phyloP scores from a whole-genome alignment of 352 stramenopile genomes.

The Phytopythium boreale region DNA sequence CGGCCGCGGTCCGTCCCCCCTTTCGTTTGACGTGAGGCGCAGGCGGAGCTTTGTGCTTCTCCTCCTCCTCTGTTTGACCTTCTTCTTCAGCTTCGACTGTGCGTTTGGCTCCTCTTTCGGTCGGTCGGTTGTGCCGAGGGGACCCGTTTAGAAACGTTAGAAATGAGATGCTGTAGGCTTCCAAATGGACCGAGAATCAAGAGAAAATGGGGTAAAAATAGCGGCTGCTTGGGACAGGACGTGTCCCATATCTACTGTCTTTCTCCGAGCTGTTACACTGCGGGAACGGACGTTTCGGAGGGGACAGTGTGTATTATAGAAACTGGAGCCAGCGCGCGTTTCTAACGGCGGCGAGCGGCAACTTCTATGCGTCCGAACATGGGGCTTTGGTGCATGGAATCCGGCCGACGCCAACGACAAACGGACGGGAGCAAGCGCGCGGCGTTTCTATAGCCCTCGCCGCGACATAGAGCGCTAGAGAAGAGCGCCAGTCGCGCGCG shows the following conservation, averaged over 20 bases:
- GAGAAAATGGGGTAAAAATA: neutral
- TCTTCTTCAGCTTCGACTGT: conserved; percentile 3
- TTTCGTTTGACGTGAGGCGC: conserved; percentile 6
- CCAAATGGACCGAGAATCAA: neutral
- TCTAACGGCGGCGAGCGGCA: neutral
- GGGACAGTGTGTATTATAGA: neutral
- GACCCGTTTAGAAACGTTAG: conserved; percentile 5
- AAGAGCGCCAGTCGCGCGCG: neutral
- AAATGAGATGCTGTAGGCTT: neutral
- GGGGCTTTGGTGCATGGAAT: neutral
- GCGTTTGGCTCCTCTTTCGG: neutral
- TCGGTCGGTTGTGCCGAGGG: no score
- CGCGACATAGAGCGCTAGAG: neutral
- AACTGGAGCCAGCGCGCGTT: neutral
- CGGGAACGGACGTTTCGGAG: neutral
- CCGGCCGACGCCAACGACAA: neutral
- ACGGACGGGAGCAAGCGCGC: neutral
- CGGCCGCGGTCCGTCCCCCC: neutral
- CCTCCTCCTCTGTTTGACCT: neutral
- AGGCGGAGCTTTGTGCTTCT: neutral
- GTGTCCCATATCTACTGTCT: neutral
- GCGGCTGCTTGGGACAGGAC: neutral
- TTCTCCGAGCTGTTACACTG: no score
- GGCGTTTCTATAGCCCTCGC: neutral
- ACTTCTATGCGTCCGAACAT: neutral